Base-by-base conservation (phyloP, 2,329 filamentous ascomycete genomes). In the Beauveria caledonica region DNA sequence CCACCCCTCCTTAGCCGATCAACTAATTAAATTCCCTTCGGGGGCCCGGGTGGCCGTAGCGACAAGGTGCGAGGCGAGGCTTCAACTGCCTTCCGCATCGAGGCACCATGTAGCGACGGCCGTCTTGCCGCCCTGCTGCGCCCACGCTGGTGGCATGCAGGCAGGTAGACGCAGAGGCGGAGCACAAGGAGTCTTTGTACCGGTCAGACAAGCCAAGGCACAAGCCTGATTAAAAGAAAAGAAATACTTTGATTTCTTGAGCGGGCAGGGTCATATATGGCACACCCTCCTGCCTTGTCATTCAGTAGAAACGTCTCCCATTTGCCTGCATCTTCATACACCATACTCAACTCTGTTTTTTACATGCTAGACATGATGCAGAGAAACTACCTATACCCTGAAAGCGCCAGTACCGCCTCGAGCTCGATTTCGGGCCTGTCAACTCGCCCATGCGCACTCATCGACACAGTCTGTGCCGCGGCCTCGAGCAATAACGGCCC, bases 81-180 rank as follows among this genome's bases (percentile, higher is more conserved):
- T 52, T 52, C 49, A 52, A 25, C 27, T 27, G 39, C 25, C 57
- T 59, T 59, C 57, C 49, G 49, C 17, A 59, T 59, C 39, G 48
- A 52, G 57, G 57, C 39, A 59, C 39, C 46, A 53, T 42, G 23
- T 15, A 36, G 48, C 48, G 49, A 59, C 10, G n/a, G 9, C 39
- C n/a, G 17, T 36, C 21, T 48, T 60, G 42, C 50, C 44, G 58
- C 42, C 50, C 42, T 40, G 42, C 57, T 48, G 58, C 42, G 44
- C 57, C 48, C 48, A 42, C 56, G 40, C 15, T 33, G 27, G 44
- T 25, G 19, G 29, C 21, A 49, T 49, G 33, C 55, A 49, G 42
- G 11, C 33, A n/a, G n/a, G n/a, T n/a, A n/a, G n/a, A n/a, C n/a
- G n/a, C n/a, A 45, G 57, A 53, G 58, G 58, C 58, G 58, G 58